Evolutionary conservation across 2,329 filamentous ascomycete species (phyloP).

Genomic region (Fusarium sarcochroum): DNA sequence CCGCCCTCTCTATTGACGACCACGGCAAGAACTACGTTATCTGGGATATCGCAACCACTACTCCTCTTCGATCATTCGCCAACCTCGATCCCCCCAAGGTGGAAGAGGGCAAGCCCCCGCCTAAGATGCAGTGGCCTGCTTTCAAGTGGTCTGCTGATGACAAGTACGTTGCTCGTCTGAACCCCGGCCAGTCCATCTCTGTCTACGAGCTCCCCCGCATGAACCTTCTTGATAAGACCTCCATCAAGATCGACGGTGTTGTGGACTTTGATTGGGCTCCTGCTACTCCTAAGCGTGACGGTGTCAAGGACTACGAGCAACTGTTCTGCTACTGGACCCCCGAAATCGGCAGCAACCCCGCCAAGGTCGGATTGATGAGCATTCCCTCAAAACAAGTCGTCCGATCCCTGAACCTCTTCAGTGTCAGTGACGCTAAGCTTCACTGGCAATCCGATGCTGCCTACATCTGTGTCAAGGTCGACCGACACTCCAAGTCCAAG

Average conservation of each 20-base stretch:
- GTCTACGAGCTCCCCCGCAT: slow-evolving; percentile 92
- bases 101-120: slow-evolving; percentile 73
- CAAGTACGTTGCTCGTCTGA: slow-evolving; percentile 95
- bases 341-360: slow-evolving; percentile 97
- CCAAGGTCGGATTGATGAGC: slow-evolving; percentile 96
- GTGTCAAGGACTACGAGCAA: slow-evolving; percentile 93
- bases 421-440: slow-evolving; percentile 95
- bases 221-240: slow-evolving; percentile 90
- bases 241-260: slow-evolving; percentile 96
- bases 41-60: slow-evolving; percentile 93
- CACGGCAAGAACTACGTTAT: slow-evolving; percentile 99
- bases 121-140: slow-evolving; percentile 97
- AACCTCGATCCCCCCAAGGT: slow-evolving; percentile 82
- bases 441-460: slow-evolving; percentile 97
- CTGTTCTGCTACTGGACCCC: slow-evolving; percentile 99
- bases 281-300: slow-evolving; percentile 82
- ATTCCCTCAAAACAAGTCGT: slow-evolving; percentile 95
- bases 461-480: slow-evolving; percentile 98
- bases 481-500: slow-evolving; percentile 98
- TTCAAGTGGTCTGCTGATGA: slow-evolving; percentile 99
- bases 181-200: slow-evolving; percentile 88
- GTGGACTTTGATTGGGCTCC: slow-evolving; percentile 99
- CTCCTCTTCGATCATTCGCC: slow-evolving; percentile 92
- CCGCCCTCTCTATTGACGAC: slow-evolving; percentile 88
- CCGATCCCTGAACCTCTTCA: slow-evolving; percentile 96